phyloP scores from a whole-genome alignment of 257 asterid species.

The Coffea canephora region DNA sequence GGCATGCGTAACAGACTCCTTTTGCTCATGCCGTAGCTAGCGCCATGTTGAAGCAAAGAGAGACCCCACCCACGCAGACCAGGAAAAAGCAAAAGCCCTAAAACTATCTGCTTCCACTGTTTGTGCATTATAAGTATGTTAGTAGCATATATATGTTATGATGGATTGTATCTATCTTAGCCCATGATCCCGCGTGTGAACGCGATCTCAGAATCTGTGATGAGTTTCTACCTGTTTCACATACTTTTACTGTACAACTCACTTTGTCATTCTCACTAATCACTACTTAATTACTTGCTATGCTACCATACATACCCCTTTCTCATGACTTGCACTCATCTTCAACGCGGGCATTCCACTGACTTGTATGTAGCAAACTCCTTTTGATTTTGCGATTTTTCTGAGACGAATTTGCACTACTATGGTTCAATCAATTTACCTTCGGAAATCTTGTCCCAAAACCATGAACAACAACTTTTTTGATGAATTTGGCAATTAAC shows the following conservation, averaged over 20 bases:
- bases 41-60: constrained; percentile 30
- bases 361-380: no score
- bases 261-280: not conserved
- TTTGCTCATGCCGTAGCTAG: constrained; percentile 25
- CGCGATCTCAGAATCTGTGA: constrained; percentile 26
- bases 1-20: not conserved
- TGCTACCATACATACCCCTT: not conserved
- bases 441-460: no score
- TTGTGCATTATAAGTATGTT: not conserved
- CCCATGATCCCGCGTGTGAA: constrained; percentile 33
- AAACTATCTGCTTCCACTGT: not conserved
- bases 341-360: not conserved
- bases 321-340: not conserved
- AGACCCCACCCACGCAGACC: constrained; percentile 39
- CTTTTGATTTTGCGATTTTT: not conserved
- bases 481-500: not conserved
- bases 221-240: constrained; percentile 12
- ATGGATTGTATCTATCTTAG: constrained; percentile 14
- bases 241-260: constrained; percentile 1
- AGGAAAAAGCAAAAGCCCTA: constrained; percentile 13
- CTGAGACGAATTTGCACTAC: not conserved
- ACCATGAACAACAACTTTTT: not conserved
- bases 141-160: not conserved
- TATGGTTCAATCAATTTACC: not conserved
- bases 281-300: not conserved